A percentile compares a stretch with the other conserved stretches of the same genome.
These are phyloP conservation scores for Curvularia eragrostidis DNA, from an alignment of 2,329 filamentous ascomycete species.

Conservation along the genomic window DNA sequence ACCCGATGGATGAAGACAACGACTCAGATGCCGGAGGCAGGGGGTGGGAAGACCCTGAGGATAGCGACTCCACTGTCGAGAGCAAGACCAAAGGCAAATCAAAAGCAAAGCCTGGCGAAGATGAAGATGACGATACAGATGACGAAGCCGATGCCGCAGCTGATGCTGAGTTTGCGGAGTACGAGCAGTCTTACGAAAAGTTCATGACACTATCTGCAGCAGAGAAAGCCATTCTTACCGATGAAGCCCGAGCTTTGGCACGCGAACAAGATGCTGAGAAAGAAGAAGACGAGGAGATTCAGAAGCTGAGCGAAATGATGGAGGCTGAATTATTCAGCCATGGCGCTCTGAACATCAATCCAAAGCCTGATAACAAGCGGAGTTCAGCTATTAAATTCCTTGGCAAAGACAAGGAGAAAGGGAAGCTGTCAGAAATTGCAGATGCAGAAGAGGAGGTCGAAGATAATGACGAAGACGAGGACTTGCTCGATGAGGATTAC, in stretches of 20 bases:
- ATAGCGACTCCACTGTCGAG: conserved; percentile 50
- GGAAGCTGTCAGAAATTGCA: conserved; percentile 19
- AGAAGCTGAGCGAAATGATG: conserved; percentile 70
- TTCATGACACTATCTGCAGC: conserved; percentile 76
- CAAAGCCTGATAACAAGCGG: conserved; percentile 22
- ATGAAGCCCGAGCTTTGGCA: conserved; percentile 45
- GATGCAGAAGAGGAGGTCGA: conserved; percentile 50
- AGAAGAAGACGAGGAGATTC: conserved; percentile 64
- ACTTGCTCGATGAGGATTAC: conserved; percentile 75
- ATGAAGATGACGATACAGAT: conserved; percentile 32
- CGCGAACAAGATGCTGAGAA: conserved; percentile 51
- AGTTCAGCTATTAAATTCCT: conserved; percentile 13
- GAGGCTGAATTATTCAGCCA: conserved; percentile 74
- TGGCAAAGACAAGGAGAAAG: conserved; percentile 23
- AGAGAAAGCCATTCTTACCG: conserved; percentile 43
- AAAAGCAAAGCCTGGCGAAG: conserved; percentile 68
- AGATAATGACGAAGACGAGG: conserved; percentile 42
- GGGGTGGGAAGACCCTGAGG: conserved; percentile 52
- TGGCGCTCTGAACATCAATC: conserved; percentile 65
- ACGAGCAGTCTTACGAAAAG: conserved; percentile 81
- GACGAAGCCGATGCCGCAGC: conserved; percentile 61
- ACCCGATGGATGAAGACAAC: conserved; percentile 72
- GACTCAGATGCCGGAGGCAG: conserved; percentile 58
- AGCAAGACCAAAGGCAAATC: conserved; percentile 47
- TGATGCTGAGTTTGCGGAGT: conserved; percentile 70